Evolutionary conservation across 495 filamentous ascomycete genomes (phyloP).

Genomic region (Rhypophila decipiens): DNA sequence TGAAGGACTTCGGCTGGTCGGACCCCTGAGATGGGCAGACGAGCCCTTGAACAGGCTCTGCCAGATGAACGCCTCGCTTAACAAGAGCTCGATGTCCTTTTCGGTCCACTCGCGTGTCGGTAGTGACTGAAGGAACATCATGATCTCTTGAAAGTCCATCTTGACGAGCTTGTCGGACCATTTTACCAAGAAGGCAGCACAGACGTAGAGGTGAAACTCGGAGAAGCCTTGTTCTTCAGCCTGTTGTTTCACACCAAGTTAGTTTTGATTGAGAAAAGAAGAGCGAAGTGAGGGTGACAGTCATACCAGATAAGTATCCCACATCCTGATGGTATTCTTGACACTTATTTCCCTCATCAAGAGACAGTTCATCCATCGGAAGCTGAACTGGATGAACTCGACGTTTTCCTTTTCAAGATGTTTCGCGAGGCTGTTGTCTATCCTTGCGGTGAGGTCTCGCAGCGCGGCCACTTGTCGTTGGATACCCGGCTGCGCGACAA

Average conservation of each 20-base stretch:
- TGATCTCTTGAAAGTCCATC: slow-evolving; percentile 97
- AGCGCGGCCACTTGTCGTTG: slow-evolving; percentile 86
- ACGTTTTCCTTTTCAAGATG: slow-evolving; percentile 86
- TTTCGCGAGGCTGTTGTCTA: slow-evolving; percentile 76
- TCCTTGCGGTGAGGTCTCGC: slow-evolving; percentile 80
- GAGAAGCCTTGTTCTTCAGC: slow-evolving; percentile 98
- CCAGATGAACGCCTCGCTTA: slow-evolving; percentile 97
- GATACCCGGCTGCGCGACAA: slow-evolving; percentile 93
- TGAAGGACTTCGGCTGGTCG: slow-evolving; percentile 28
- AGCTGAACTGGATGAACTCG: slow-evolving; percentile 98
- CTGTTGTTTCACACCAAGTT: too few species aligned
- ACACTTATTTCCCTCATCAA: slow-evolving; percentile 97
- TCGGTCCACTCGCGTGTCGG: slow-evolving; percentile 95
- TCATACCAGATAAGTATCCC: slow-evolving; percentile 97
- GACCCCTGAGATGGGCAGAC: slow-evolving; percentile 67
- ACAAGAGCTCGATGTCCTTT: slow-evolving; percentile 91
- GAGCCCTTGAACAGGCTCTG: slow-evolving; percentile 87
- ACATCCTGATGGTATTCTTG: slow-evolving; percentile 95
- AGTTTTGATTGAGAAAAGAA: too few species aligned
- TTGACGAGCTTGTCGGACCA: slow-evolving; percentile 92
- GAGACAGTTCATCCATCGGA: slow-evolving; percentile 99
- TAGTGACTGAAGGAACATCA: slow-evolving; percentile 97
- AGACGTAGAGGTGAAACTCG: slow-evolving; percentile 96
- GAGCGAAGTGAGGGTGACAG: slow-evolving; percentile 1
- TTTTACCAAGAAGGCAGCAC: slow-evolving; percentile 96